These are phyloP conservation scores for Neolecta irregularis DNA, from an alignment of 1,139 yeast genomes.

Conservation along the genomic window DNA sequence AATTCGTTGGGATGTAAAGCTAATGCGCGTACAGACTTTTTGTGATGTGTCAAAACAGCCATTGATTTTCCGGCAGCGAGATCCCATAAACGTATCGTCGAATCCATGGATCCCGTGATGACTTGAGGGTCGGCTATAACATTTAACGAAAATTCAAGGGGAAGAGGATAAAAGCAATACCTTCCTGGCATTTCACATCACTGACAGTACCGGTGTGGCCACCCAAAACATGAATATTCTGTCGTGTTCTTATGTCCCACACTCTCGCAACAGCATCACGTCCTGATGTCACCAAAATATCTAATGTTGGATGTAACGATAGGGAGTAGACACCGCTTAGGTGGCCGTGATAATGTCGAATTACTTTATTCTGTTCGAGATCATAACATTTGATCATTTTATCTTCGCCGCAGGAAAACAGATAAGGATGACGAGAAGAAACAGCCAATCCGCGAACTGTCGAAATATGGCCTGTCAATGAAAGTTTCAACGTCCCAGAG, in stretches of 20 bases:
- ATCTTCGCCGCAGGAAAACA: slow-evolving; percentile 89
- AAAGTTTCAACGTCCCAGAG: slow-evolving; percentile 48
- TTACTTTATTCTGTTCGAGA: slow-evolving; percentile 65
- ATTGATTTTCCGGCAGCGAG: slow-evolving; percentile 48
- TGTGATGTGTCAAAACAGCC: slow-evolving; percentile 64
- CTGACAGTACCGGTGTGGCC: slow-evolving; percentile 75
- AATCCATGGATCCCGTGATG: slow-evolving; percentile 68
- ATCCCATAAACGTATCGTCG: slow-evolving; percentile 82
- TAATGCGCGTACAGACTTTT: slow-evolving; percentile 64
- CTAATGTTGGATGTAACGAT: slow-evolving; percentile 75
- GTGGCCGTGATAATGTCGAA: slow-evolving; percentile 88
- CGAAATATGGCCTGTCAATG: slow-evolving; percentile 85
- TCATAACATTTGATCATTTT: slow-evolving; percentile 96
- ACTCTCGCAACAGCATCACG: slow-evolving; percentile 73
- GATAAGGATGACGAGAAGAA: slow-evolving; percentile 64
- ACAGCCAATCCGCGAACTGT: slow-evolving; percentile 64
- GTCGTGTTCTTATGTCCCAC: slow-evolving; percentile 83
- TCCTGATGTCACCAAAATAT: slow-evolving; percentile 78
- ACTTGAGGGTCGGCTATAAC: slow-evolving; percentile 85
- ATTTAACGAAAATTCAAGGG: too few species aligned
- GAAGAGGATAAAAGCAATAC: too few species aligned
- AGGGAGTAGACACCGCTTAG: slow-evolving; percentile 75
- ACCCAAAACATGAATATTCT: slow-evolving; percentile 56
- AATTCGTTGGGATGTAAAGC: slow-evolving; percentile 53
- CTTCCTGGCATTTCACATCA: slow-evolving; percentile 46